A percentile compares a stretch with the other conserved stretches of the same genome.
Evolutionary conservation across 2,329 filamentous ascomycete species (phyloP).

Genomic region (Ilyonectria robusta): DNA sequence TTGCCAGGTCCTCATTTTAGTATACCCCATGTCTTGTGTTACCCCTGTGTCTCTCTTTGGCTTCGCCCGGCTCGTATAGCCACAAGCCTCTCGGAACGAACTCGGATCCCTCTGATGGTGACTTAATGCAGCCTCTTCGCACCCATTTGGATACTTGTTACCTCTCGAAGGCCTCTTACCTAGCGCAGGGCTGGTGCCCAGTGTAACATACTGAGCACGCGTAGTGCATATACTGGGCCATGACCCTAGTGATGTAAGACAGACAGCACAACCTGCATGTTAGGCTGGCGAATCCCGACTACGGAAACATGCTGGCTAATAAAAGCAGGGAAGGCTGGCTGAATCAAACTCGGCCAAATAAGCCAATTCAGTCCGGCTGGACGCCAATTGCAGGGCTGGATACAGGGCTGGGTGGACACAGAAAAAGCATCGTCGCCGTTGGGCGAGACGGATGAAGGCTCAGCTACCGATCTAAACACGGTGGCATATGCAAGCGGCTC

Average conservation of each 20-base stretch:
- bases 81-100: slow-evolving; percentile 2
- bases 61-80: slow-evolving; percentile 28
- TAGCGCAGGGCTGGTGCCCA: neutral
- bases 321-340: neutral
- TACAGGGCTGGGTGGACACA: neutral
- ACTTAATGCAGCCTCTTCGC: slow-evolving; percentile 1
- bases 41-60: neutral
- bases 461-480: no score
- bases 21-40: neutral
- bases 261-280: slow-evolving; percentile 1
- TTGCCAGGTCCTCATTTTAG: neutral
- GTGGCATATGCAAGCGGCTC: no score
- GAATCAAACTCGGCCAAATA: neutral
- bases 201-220: slow-evolving; percentile 6
- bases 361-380: no score
- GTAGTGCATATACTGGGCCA: neutral
- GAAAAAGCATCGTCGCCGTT: neutral
- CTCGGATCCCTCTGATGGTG: slow-evolving; percentile 2
- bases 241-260: neutral
- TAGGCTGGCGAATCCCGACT: neutral
- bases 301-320: neutral
- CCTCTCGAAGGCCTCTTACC: neutral
- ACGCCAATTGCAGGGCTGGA: no score
- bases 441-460: neutral
- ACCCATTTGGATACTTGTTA: slow-evolving; percentile 4